phyloP scores from a whole-genome alignment of 2,329 filamentous ascomycete genomes.

The Colletotrichum navitas region DNA sequence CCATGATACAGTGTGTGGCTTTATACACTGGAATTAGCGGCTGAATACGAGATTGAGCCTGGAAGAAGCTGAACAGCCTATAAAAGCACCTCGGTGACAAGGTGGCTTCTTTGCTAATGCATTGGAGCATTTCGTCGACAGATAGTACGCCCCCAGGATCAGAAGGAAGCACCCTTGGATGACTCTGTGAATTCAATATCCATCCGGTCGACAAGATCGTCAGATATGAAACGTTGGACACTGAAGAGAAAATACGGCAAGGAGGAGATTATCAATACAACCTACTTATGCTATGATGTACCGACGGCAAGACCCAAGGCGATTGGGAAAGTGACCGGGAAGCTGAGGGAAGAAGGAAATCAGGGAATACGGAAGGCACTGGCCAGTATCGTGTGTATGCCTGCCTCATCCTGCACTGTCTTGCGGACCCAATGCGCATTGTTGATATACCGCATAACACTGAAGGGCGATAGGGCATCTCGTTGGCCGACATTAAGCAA shows the following conservation, averaged over 20 bases:
- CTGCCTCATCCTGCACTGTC: background rate
- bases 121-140: background rate
- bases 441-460: too few relatives aligned
- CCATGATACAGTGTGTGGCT: constrained; percentile 4
- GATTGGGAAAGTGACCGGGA: background rate
- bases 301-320: too few relatives aligned
- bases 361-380: too few relatives aligned
- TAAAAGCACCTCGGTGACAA: background rate
- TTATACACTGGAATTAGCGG: background rate
- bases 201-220: background rate
- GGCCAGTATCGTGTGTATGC: too few relatives aligned
- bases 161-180: background rate
- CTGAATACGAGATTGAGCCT: background rate
- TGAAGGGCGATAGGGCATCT: background rate
- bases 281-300: too few relatives aligned
- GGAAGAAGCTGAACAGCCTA: background rate
- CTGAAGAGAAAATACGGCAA: too few relatives aligned
- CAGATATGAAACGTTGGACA: background rate
- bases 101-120: background rate
- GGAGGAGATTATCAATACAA: background rate
- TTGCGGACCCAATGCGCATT: background rate
- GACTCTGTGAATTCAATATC: background rate
- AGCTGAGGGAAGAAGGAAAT: background rate
- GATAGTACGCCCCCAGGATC: background rate
- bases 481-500: too few relatives aligned